Evolutionary conservation across 768 basidiomycete species (phyloP).

Genomic region (Clitopilus passeckerianus): DNA sequence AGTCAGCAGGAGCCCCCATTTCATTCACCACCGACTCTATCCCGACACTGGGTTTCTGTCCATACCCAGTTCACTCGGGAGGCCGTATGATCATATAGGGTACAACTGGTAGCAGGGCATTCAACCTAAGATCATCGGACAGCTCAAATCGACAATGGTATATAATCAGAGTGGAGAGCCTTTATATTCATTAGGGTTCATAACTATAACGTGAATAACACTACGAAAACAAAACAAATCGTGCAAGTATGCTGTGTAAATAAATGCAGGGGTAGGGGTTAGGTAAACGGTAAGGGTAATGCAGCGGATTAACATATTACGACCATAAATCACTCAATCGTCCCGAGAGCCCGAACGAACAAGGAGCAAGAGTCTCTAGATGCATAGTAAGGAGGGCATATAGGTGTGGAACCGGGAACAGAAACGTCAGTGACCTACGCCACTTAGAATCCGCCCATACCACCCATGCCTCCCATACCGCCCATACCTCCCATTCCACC

Average conservation of each 20-base stretch:
- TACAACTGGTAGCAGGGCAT: no score
- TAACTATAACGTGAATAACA: neutral
- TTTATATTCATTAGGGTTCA: neutral
- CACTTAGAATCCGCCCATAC: slow-evolving; percentile 30
- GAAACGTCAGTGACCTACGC: neutral
- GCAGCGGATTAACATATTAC: neutral
- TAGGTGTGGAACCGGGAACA: neutral
- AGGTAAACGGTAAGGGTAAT: neutral
- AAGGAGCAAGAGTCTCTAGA: neutral
- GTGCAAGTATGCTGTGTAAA: neutral
- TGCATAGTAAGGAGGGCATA: neutral
- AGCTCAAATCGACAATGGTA: no score
- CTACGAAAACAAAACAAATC: neutral
- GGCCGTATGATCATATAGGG: no score
- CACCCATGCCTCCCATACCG: slow-evolving; percentile 38
- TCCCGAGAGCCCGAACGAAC: no score
- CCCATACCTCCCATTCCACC: slow-evolving; percentile 47
- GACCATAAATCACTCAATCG: neutral
- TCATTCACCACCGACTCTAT: no score
- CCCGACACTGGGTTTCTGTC: no score
- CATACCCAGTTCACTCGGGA: no score
- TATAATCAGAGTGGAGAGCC: neutral
- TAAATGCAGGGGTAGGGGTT: neutral
- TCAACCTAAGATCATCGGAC: no score
- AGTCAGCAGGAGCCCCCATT: no score